phyloP scores from a whole-genome alignment of 202 grass and related monocot species.

The Musa balbisiana region DNA sequence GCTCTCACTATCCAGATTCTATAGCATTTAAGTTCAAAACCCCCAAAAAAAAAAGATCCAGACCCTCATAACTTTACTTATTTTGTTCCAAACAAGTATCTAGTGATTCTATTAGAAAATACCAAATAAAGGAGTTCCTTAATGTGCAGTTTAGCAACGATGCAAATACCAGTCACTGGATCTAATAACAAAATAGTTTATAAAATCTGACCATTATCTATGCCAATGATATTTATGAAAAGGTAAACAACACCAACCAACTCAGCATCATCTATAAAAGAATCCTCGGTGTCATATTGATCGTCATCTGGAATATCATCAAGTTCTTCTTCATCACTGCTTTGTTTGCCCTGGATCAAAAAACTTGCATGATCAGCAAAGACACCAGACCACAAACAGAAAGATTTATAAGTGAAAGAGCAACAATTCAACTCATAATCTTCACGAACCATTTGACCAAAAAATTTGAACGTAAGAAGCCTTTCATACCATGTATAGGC shows the following conservation, averaged over 20 bases:
- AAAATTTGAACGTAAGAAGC: slow-evolving; percentile 26
- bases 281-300: slow-evolving; percentile 99
- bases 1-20: not conserved
- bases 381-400: not conserved
- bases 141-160: not conserved
- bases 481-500: slow-evolving; percentile 83
- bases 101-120: slow-evolving; percentile 4
- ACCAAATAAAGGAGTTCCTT: not conserved
- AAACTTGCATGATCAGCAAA: not conserved
- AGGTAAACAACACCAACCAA: slow-evolving; percentile 52
- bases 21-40: not conserved
- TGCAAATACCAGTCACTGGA: too few species aligned
- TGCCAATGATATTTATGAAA: not conserved
- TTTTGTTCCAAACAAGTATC: not conserved
- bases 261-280: slow-evolving; percentile 96
- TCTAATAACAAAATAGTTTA: not conserved
- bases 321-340: slow-evolving; percentile 92
- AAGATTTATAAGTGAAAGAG: not conserved
- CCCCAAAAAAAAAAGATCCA: not conserved
- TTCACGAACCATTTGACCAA: not conserved
- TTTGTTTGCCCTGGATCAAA: slow-evolving; percentile 68
- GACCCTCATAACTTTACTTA: not conserved
- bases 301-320: slow-evolving; percentile 88
- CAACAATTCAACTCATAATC: not conserved
- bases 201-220: not conserved